Evolutionary conservation across 2,329 filamentous ascomycete species (phyloP).

Genomic region (Laburnicola sp.): DNA sequence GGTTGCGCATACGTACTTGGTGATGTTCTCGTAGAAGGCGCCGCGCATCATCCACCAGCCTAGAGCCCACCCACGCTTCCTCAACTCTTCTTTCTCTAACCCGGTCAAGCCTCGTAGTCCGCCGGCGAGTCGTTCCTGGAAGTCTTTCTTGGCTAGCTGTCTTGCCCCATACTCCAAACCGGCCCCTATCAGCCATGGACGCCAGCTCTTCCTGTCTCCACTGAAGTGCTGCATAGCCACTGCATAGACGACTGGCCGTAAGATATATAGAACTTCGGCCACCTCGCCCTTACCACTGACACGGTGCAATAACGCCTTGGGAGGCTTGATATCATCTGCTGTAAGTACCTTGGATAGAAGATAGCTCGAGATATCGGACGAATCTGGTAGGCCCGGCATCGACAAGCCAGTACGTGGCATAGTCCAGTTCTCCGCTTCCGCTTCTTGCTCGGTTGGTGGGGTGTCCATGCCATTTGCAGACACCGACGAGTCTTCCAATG

Average conservation of each 20-base stretch:
- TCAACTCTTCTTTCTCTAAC: constrained; percentile 87
- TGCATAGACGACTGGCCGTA: constrained; percentile 86
- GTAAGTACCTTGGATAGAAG: constrained; percentile 88
- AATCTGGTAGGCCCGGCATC: constrained; percentile 79
- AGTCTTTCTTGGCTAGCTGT: constrained; percentile 74
- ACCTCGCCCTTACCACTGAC: constrained; percentile 73
- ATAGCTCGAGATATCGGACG: constrained; percentile 82
- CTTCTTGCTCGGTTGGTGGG: constrained; percentile 45
- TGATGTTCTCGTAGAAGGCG: constrained; percentile 94
- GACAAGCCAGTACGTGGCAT: constrained; percentile 94
- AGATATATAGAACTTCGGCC: constrained; percentile 87
- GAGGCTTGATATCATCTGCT: constrained; percentile 94
- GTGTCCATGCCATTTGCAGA: constrained; percentile 53
- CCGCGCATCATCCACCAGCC: constrained; percentile 96
- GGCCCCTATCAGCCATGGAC: constrained; percentile 82
- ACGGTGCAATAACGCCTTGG: constrained; percentile 80
- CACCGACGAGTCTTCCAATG: constrained; percentile 55
- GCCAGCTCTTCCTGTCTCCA: constrained; percentile 77
- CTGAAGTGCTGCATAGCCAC: constrained; percentile 74
- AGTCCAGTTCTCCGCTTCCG: constrained; percentile 64
- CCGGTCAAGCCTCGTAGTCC: constrained; percentile 77
- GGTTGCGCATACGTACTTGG: constrained; percentile 54
- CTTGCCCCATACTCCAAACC: constrained; percentile 84
- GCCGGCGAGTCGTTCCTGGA: constrained; percentile 61
- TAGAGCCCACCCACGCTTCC: constrained; percentile 84